Evolutionary conservation across 805 yeast species (phyloP), one percentile per base, ranked within the genome.

Genomic region (Diddensiella santjacobensis): DNA sequence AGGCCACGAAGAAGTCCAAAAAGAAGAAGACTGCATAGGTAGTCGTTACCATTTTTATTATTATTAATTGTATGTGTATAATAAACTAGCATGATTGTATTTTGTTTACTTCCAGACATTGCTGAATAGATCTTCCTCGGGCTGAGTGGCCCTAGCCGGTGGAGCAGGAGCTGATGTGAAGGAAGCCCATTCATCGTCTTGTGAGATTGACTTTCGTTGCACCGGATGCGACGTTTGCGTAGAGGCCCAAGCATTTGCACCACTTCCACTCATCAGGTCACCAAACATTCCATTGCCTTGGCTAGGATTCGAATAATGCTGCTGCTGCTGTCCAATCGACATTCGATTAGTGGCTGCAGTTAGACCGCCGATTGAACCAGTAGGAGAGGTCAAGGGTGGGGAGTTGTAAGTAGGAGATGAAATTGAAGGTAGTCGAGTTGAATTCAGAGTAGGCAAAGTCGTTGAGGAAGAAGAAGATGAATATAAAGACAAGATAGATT

Each of bases 401-500:
- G 38, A 35, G 20, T 8, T 35, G 17, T 8, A 8, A 8, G 18
- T 22, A 10, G 26, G 13, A 29, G 39, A 44, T 15, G 47, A 19
- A 3, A 36, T 19, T n/a, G 22, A 23, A 3, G 48, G 43, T 45
- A 40, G 30, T 13, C 29, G 43, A 8, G 31, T 26, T 13, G 31
- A 26, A 26, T 26, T 26, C 8, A 26, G 31, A 26, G 31, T 26
- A 26, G 31, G 31, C 13, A 26, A 13, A 13, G 31, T 8, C 31
- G 31, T 13, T 26, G 31, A 26, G 13, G 31, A 26, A 40, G 43
- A 22, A 6, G 43, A 20, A 23, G 43, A 40, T 11, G 73, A 67
- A 65, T 93, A 93, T 45, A 93, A 74, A 20, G 97, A 88, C 50
- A 93, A 69, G 51, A 93, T 93, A 1, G 96, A 87, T 68, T 87